Evolutionary conservation across 2,329 filamentous ascomycete species (phyloP).

Genomic region (Pseudopyrenochaeta lycopersici): DNA sequence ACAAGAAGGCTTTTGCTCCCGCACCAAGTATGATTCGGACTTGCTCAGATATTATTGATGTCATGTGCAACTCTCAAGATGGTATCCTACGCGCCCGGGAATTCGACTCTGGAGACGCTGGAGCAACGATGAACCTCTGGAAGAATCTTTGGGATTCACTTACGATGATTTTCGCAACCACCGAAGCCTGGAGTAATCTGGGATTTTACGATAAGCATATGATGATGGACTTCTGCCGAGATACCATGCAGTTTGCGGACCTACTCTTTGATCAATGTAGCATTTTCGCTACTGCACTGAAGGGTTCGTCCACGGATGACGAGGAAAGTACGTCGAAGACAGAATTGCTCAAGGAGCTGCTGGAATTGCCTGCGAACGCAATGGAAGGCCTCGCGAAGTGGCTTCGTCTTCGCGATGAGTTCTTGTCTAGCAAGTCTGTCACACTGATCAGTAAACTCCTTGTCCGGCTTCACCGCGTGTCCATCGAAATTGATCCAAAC

Average conservation of each 20-base stretch:
- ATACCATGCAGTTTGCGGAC: constrained; percentile 94
- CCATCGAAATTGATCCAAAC: constrained; percentile 72
- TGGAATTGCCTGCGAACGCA: constrained; percentile 71
- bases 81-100: constrained; percentile 67
- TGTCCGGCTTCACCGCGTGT: constrained; percentile 78
- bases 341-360: constrained; percentile 60
- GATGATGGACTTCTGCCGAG: constrained; percentile 93
- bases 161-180: constrained; percentile 81
- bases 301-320: constrained; percentile 42
- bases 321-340: constrained; percentile 50
- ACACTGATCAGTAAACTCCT: constrained; percentile 86
- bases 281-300: constrained; percentile 78
- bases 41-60: constrained; percentile 68
- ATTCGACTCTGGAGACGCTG: constrained; percentile 68
- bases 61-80: constrained; percentile 70
- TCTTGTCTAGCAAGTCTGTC: constrained; percentile 83
- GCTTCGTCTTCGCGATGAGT: constrained; percentile 88
- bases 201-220: constrained; percentile 73
- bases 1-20: constrained; percentile 67
- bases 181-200: constrained; percentile 80
- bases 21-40: constrained; percentile 69
- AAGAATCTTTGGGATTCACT: constrained; percentile 82
- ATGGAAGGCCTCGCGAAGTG: constrained; percentile 80
- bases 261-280: constrained; percentile 84
- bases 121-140: constrained; percentile 82